phyloP scores from a whole-genome alignment of 192 early-diverging fungal genomes.

The Backusella luteola region DNA sequence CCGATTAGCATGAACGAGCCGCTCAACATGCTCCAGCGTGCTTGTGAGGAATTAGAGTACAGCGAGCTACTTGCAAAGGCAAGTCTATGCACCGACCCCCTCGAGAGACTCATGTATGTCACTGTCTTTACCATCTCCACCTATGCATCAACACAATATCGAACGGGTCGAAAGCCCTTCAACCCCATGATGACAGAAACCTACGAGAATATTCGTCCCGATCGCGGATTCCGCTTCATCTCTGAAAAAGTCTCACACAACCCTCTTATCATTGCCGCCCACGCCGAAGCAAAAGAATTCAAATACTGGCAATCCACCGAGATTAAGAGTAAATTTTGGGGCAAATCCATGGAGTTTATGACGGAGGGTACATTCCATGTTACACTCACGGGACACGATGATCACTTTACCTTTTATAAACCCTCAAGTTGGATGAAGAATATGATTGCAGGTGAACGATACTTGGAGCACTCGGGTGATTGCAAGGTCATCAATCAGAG shows the following conservation, averaged over 20 bases:
- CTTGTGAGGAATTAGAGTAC: constrained; percentile 96
- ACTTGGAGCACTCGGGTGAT: constrained; percentile 92
- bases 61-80: constrained; percentile 80
- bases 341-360: constrained; percentile 87
- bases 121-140: constrained; percentile 85
- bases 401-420: constrained; percentile 88
- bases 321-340: constrained; percentile 98
- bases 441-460: constrained; percentile 80
- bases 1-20: constrained; percentile 97
- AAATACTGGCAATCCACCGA: constrained; percentile 86
- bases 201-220: constrained; percentile 85
- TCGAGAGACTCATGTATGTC: constrained; percentile 79
- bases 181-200: constrained; percentile 98
- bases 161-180: constrained; percentile 90
- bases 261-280: constrained; percentile 89
- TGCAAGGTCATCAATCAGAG: constrained; percentile 75
- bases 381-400: constrained; percentile 61
- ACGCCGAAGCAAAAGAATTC: constrained; percentile 80
- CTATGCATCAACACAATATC: constrained; percentile 81
- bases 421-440: constrained; percentile 93
- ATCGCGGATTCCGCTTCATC: constrained; percentile 87
- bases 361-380: constrained; percentile 86
- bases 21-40: constrained; percentile 86
- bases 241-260: constrained; percentile 97
- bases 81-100: constrained; percentile 52